Base-by-base conservation (phyloP, 2,329 filamentous ascomycete genomes). In the Mollisia scopiformis region DNA sequence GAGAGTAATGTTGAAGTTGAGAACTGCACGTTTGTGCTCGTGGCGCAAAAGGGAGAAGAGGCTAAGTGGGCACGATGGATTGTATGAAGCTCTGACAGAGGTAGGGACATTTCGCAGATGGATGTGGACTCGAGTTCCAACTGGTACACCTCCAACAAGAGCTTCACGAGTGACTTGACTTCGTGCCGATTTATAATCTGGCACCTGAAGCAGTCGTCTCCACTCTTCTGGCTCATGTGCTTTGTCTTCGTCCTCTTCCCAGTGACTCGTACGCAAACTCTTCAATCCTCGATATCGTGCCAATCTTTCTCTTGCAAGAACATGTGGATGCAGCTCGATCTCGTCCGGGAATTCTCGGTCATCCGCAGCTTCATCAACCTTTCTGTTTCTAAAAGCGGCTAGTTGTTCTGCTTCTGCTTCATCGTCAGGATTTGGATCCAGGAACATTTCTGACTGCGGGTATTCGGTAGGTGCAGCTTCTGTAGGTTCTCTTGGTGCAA, bases 311-410 rank as follows among this genome's bases (percentile, higher is more conserved):
- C 92, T 82, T 0, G 95, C 95, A 47, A 92, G 82, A 3, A 96
- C 92, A 56, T 94, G 85, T 0, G 96, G 95, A 67, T 91, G 92
- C 56, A 99, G 81, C 75, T 99, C 96, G 60, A 99, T 95, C 76
- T 99, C 95, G 67, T 99, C 95, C 0, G 95, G 95, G 75, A 98
- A 99, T 75, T 98, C 94, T 57, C 91, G 85, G 75, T 99, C 95
- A 14, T 98, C 93, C 53, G 93, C 86, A 3, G 88, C 92, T 68
- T 97, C 94, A 25, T 88, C 87, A 55, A 88, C 87, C 71, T 93
- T 92, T 65, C 88, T 87, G 55, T 86, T 83, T 39, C 95, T 88
- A 77, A 93, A 99, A 47, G 89, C 89, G 58, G 88, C 91, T 41
- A 99, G 82, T 72, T 96, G 88, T 69, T 88, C 84, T 2, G 90